A percentile compares a stretch with the other conserved stretches of the same genome.
These are phyloP conservation scores for Grosmannia clavigera DNA, from an alignment of 2,329 filamentous ascomycete genomes.

Conservation along the genomic window DNA sequence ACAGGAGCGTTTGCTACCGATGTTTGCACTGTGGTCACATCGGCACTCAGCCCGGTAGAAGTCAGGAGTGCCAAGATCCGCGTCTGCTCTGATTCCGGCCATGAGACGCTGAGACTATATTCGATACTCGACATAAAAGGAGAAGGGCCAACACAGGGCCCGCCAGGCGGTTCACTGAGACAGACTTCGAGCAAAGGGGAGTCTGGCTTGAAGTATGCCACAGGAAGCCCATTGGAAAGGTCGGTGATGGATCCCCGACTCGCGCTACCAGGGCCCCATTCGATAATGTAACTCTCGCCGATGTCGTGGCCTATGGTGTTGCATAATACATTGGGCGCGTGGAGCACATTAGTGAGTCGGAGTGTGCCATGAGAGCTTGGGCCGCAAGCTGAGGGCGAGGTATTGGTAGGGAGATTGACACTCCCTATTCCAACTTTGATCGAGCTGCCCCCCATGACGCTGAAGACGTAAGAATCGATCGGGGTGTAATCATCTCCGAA, in stretches of 20 bases:
- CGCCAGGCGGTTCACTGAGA: background rate
- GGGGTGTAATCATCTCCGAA: background rate
- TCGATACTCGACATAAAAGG: background rate
- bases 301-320: background rate
- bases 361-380: background rate
- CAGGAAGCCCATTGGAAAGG: background rate
- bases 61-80: background rate
- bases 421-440: background rate
- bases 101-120: background rate
- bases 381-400: background rate
- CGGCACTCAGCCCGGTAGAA: background rate
- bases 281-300: background rate
- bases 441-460: background rate
- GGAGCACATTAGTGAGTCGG: background rate
- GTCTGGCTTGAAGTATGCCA: background rate
- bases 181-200: background rate
- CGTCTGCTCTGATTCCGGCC: background rate
- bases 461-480: background rate
- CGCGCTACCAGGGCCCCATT: background rate
- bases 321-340: background rate
- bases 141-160: background rate
- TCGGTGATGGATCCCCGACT: background rate
- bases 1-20: background rate
- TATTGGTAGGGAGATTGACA: background rate
- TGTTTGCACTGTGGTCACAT: background rate